These are phyloP conservation scores for Pyricularia sp. DNA, from an alignment of 2,329 filamentous ascomycete genomes.

Conservation along the genomic window DNA sequence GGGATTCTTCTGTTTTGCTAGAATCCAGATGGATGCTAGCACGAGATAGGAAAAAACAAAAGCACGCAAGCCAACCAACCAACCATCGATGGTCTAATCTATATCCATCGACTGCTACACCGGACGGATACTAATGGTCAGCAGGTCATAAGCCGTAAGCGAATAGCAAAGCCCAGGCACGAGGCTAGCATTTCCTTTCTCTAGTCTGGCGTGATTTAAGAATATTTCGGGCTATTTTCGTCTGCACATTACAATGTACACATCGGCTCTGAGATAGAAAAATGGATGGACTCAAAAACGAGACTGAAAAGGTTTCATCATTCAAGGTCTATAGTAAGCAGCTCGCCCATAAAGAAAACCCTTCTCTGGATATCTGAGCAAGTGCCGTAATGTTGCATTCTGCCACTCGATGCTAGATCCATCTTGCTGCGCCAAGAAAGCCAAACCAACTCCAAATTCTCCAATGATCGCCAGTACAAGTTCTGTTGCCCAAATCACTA, in stretches of 20 bases:
- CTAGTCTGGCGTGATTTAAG: background rate
- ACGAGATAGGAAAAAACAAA: background rate
- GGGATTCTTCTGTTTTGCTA: background rate
- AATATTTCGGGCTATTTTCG: background rate
- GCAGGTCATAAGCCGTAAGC: background rate
- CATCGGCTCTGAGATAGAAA: background rate
- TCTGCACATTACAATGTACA: background rate
- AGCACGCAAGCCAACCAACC: background rate
- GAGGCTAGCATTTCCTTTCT: background rate
- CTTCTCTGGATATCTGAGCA: background rate
- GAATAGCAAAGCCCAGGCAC: background rate
- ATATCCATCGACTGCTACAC: background rate
- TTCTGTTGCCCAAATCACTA: background rate
- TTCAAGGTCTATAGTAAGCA: background rate
- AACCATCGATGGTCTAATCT: background rate
- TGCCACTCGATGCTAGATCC: background rate
- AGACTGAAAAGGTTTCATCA: background rate
- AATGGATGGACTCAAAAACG: background rate
- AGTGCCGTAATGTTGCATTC: background rate
- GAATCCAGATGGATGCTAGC: background rate
- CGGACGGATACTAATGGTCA: background rate
- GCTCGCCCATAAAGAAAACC: background rate
- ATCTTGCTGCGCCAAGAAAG: background rate
- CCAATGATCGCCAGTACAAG: background rate
- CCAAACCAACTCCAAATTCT: background rate